phyloP scores from a whole-genome alignment of 2,329 filamentous ascomycete species.

The Pseudonectria buxi region DNA sequence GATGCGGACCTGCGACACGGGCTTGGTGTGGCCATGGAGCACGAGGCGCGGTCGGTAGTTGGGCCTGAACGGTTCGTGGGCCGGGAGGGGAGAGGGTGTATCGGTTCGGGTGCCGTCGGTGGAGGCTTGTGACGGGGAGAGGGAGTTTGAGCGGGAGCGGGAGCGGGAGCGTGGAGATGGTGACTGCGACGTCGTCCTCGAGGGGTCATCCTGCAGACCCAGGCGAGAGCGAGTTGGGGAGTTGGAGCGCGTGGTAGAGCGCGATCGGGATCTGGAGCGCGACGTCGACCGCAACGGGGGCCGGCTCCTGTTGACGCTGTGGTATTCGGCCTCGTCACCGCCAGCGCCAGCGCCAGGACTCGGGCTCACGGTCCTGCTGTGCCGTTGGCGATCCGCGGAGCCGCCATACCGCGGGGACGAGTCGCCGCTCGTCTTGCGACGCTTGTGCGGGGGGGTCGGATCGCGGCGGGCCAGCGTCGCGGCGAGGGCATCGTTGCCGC shows the following conservation, averaged over 20 bases:
- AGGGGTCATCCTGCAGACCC: too few relatives aligned
- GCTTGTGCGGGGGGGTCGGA: constrained; percentile 24
- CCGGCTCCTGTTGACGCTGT: constrained; percentile 21
- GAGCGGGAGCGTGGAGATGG: constrained; percentile 19
- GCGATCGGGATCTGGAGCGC: constrained; percentile 28
- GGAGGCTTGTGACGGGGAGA: constrained; percentile 23
- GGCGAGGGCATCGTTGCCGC: too few relatives aligned
- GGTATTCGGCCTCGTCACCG: constrained; percentile 17
- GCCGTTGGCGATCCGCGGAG: constrained; percentile 12
- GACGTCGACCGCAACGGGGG: constrained; percentile 29
- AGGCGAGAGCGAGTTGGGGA: constrained; percentile 22
- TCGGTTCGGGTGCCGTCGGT: constrained; percentile 26
- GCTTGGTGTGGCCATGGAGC: constrained; percentile 69
- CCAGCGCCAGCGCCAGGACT: constrained; percentile 15
- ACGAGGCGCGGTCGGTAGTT: constrained; percentile 65
- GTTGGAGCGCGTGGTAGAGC: constrained; percentile 32
- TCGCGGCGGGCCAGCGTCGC: constrained; percentile 5
- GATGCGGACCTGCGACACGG: constrained; percentile 80
- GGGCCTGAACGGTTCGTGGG: constrained; percentile 48
- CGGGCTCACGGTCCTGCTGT: constrained; percentile 18
- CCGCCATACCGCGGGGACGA: constrained; percentile 22
- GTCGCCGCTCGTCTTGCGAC: constrained; percentile 26
- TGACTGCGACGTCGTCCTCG: too few relatives aligned
- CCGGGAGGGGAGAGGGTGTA: constrained; percentile 28
- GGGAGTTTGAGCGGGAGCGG: constrained; percentile 27